Base-by-base conservation (phyloP, 2,329 filamentous ascomycete species). In the Davidsoniella virescens region DNA sequence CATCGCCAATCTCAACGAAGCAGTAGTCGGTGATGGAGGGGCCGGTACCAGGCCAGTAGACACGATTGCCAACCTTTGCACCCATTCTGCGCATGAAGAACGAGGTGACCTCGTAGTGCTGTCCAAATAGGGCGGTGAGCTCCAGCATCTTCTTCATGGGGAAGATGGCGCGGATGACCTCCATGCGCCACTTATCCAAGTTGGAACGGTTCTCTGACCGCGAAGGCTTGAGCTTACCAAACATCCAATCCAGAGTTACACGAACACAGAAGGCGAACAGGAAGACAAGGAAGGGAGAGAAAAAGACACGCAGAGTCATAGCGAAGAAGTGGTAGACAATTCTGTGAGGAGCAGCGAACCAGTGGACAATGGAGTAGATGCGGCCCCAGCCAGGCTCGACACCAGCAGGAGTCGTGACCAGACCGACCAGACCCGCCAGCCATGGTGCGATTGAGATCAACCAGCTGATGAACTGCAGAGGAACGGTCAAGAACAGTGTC, bases 21-120 rank as follows among this genome's bases (percentile, higher is more conserved):
- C 75, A 70, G 54, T 75, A 76, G 54, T 76, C 71, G 14, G 70
- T 66, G 36, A 76, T 68, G 1, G 61, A 62, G 1, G 72, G 73
- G 0, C 73, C 73, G 14, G 70, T 74, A 7, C 73, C 73, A 2
- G 73, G 73, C 73, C 73, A 76, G 58, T 76, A 76, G 0, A 76
- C 68, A 4, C 69, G 65, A 57, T 66, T 65, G 20, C 73, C 73
- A 39, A 75, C 64, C 56, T 67, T 70, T 12, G 66, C 70, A n/a
- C 73, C 73, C 16, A 76, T 61, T 51, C 69, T 60, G 12, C 73
- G 64, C 6, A 73, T 61, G 1, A 70, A 65, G 39, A 70, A 60
- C 0, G 72, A 75, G 1, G 72, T 76, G 8, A 67, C 64, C 54
- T 75, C 72, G 55, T 77, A 76, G 55, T 76, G 73, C 25, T 67